Percentiles rank a stretch among this genome's conserved stretches.
Evolutionary conservation across 306 rosid species (phyloP).

Genomic region (Cucurbita ficifolia): DNA sequence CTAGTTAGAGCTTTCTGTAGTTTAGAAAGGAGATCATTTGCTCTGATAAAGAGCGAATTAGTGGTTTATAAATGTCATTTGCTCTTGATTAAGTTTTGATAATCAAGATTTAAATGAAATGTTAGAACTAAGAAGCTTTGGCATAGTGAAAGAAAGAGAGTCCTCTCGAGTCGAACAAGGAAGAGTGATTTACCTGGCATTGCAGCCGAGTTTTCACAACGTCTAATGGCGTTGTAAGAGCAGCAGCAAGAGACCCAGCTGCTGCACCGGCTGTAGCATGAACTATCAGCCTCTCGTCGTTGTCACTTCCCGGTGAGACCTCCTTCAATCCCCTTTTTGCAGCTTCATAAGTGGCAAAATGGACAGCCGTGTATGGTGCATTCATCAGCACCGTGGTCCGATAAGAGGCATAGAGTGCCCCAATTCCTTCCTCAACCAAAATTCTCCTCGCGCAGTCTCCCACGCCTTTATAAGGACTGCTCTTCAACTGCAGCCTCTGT

Average conservation of each 20-base stretch:
- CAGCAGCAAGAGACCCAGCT: slow-evolving; percentile 66
- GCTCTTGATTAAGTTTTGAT: too few species aligned
- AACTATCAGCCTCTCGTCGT: slow-evolving; percentile 38
- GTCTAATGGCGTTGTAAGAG: slow-evolving; percentile 60
- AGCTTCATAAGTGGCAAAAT: slow-evolving; percentile 58
- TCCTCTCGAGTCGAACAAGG: neutral
- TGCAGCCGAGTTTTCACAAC: slow-evolving; percentile 75
- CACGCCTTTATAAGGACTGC: slow-evolving; percentile 60
- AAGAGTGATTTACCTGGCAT: slow-evolving; percentile 43
- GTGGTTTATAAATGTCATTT: too few species aligned
- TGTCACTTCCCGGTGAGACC: slow-evolving; percentile 32
- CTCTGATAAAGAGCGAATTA: too few species aligned
- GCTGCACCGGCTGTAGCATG: slow-evolving; percentile 78
- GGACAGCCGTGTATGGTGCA: slow-evolving; percentile 70
- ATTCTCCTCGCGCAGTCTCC: slow-evolving; percentile 61
- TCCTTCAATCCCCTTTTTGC: slow-evolving; percentile 39
- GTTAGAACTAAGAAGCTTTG: neutral
- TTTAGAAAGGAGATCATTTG: neutral
- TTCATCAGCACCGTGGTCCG: slow-evolving; percentile 77
- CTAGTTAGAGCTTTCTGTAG: neutral
- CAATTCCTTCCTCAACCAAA: slow-evolving; percentile 55
- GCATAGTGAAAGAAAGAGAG: neutral
- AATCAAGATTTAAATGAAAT: too few species aligned
- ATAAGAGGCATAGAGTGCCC: slow-evolving; percentile 67
- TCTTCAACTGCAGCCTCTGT: slow-evolving; percentile 70